Conservation (phyloP, 164 flowering plant genomes). For the Sextonia rubra region DNA sequence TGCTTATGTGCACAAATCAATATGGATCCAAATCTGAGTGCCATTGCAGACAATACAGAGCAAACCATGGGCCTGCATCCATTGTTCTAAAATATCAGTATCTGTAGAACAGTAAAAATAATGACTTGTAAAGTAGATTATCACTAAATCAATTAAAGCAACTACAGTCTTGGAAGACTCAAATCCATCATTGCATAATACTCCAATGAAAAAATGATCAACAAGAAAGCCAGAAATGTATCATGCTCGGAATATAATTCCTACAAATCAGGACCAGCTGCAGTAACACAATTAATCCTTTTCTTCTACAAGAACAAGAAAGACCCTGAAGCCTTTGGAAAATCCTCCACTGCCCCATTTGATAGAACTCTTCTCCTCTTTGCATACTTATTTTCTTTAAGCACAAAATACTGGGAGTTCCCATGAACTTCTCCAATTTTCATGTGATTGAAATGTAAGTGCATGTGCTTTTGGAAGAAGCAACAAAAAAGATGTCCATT, state of each 20-base stretch:
- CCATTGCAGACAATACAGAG: not conserved
- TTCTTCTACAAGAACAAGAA: conserved; percentile 48
- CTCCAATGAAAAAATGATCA: conserved; percentile 30
- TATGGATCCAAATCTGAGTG: too few relatives aligned
- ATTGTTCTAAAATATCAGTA: not conserved
- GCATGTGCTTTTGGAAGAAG: too few relatives aligned
- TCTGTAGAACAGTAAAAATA: not conserved
- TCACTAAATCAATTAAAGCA: too few relatives aligned
- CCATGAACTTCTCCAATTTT: too few relatives aligned
- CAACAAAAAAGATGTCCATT: too few relatives aligned
- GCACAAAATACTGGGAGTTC: too few relatives aligned
- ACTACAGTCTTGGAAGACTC: too few relatives aligned
- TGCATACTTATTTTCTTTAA: too few relatives aligned
- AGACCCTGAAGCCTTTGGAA: conserved; percentile 35
- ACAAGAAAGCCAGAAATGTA: conserved; percentile 24
- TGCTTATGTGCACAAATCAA: too few relatives aligned
- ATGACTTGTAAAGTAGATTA: too few relatives aligned
- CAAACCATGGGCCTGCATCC: not conserved
- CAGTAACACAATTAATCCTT: too few relatives aligned
- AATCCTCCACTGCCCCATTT: not conserved
- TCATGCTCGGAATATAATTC: conserved; percentile 32
- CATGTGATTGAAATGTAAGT: too few relatives aligned
- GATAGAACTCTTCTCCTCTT: not conserved
- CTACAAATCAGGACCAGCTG: conserved; percentile 58
- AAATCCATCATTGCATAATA: conserved; percentile 31